Percentiles rank a stretch among this genome's conserved stretches.
Evolutionary conservation across 1,284 basidiomycete genomes (phyloP).

Genomic region (Meira nashicola): DNA sequence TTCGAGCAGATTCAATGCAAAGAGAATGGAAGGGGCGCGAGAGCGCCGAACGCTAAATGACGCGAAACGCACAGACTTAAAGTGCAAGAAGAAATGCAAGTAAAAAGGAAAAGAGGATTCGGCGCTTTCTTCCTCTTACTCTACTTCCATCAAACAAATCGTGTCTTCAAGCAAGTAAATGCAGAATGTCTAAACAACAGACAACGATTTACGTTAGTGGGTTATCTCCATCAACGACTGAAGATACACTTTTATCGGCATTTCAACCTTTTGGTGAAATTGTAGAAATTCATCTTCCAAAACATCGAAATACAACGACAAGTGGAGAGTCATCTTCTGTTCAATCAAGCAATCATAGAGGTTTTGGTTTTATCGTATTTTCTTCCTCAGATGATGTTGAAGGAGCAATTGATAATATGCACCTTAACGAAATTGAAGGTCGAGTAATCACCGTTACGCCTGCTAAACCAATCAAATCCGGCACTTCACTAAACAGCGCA

Average conservation of each 20-base stretch:
- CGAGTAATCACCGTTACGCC: constrained; percentile 18
- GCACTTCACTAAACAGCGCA: neutral
- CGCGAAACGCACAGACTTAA: too few species aligned
- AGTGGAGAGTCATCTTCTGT: neutral
- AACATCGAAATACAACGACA: neutral
- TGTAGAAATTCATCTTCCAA: constrained; percentile 20
- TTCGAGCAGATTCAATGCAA: too few species aligned
- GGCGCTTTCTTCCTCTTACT: neutral
- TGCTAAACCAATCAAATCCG: constrained; percentile 16
- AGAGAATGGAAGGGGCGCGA: too few species aligned
- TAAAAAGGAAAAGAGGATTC: neutral
- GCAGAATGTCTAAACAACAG: neutral
- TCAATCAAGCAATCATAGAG: constrained; percentile 9
- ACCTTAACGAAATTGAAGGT: constrained; percentile 19
- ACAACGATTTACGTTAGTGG: constrained; percentile 17
- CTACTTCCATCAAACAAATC: neutral
- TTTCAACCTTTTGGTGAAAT: constrained; percentile 20
- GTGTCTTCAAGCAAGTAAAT: too few species aligned
- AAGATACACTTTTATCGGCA: constrained; percentile 11
- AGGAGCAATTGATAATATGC: constrained; percentile 26
- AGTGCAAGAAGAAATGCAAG: too few species aligned
- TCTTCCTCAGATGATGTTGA: constrained; percentile 13
- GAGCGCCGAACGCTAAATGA: too few species aligned
- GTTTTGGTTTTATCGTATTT: constrained; percentile 22
- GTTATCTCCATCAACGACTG: constrained; percentile 1